Evolutionary conservation across 768 basidiomycete genomes (phyloP), one percentile per base, ranked within the genome.

Genomic region (Coprinopsis sp.): DNA sequence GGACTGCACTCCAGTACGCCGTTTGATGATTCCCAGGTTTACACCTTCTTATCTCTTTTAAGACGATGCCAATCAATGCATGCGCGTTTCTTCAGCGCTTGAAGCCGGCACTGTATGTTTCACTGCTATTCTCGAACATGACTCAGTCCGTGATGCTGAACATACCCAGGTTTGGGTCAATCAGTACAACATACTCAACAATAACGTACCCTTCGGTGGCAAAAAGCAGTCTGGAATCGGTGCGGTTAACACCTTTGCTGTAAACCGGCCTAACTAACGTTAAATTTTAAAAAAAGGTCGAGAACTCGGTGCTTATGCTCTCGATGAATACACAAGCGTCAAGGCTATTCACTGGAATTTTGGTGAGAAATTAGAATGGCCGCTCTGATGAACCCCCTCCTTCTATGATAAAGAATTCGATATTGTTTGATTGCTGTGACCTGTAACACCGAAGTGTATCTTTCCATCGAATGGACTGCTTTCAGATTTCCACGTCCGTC

Each of bases 121-220:
- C 54, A 29, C 18, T 40, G 6, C 19, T 7, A 25, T 49, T 25
- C 23, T 6, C 27, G 24, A 41, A 27, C n/a, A 23, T 36, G 14
- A n/a, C n/a, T 23, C 19, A n/a, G 19, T 16, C 38, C n/a, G 18
- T 14, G 16, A 25, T 36, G 28, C 22, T 39, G 34, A 13, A 25
- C 33, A 37, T 40, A 33, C n/a, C 33, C 50, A 88, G 84, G 85
- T 91, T 33, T 96, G 93, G 92, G 78, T 93, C 50, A 97, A 97
- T 64, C 84, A 91, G 58, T 94, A 92, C 67, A 87, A 85, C 58
- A 33, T 87, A 11, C 64, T 95, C 46, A 78, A 79, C 66, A 90
- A 89, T 63, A 91, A 94, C 49, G 84, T 92, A 36, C 95, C 95
- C 1, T 97, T 97, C 58, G 94, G 95, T 29, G 95, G 94, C 19